Evolutionary conservation across 164 flowering plant species (phyloP).

Genomic region (Santalum album): DNA sequence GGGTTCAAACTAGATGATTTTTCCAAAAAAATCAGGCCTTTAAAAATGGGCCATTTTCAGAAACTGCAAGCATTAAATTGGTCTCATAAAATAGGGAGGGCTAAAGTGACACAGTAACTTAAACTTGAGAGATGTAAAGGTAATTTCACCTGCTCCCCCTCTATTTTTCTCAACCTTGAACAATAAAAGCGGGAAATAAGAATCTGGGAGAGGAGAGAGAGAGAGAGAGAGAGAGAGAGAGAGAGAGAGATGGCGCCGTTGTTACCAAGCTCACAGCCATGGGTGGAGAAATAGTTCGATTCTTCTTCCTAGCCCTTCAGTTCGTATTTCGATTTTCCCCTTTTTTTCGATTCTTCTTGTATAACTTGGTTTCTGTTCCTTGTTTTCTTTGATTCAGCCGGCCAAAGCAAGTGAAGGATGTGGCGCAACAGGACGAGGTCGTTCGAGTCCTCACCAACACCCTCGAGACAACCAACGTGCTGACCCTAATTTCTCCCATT

Average conservation of each 20-base stretch:
- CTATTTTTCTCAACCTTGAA: neutral
- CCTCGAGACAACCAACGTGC: slow-evolving; percentile 70
- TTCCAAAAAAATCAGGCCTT: too few species aligned
- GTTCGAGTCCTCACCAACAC: slow-evolving; percentile 91
- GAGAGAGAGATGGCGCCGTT: slow-evolving; percentile 65
- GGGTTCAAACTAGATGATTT: too few species aligned
- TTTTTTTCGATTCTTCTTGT: neutral
- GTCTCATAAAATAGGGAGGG: too few species aligned
- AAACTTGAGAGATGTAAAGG: too few species aligned
- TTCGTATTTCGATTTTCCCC: neutral
- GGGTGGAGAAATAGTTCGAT: slow-evolving; percentile 95
- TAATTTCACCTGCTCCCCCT: too few species aligned
- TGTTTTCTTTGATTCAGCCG: slow-evolving; percentile 36
- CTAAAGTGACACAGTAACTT: too few species aligned
- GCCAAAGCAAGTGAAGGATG: slow-evolving; percentile 94
- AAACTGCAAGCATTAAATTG: too few species aligned
- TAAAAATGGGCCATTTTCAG: too few species aligned
- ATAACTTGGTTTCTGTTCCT: neutral
- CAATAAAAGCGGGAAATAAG: slow-evolving; percentile 12
- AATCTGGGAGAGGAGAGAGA: neutral
- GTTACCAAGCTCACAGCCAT: slow-evolving; percentile 77
- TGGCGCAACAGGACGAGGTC: slow-evolving; percentile 95
- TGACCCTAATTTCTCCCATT: neutral
- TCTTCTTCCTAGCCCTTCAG: neutral
- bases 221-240: slow-evolving; percentile 1